Evolutionary conservation across 495 filamentous ascomycete genomes (phyloP).

Genomic region (Achaetomiella virescens): DNA sequence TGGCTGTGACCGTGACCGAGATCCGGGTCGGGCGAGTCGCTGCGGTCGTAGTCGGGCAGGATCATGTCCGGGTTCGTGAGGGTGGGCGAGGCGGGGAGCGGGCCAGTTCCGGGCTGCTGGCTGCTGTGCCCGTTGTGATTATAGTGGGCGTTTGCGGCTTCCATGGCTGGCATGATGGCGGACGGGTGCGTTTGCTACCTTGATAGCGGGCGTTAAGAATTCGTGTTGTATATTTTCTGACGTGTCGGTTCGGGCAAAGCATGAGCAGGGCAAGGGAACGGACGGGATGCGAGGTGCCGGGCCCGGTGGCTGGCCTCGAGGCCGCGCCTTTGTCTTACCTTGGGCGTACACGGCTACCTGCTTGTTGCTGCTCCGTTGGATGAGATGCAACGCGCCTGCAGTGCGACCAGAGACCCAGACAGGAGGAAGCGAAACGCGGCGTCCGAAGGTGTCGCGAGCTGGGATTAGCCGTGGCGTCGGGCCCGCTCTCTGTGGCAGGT

Average conservation of each 20-base stretch:
- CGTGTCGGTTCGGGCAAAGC: not conserved
- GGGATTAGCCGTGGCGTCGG: conserved; percentile 18
- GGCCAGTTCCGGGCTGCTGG: conserved; percentile 24
- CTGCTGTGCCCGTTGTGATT: conserved; percentile 29
- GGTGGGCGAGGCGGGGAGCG: conserved; percentile 63
- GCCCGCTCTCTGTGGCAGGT: not conserved
- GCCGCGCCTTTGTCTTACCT: not conserved
- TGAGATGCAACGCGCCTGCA: conserved; percentile 10
- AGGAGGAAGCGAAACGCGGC: conserved; percentile 14
- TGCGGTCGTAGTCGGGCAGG: conserved; percentile 59
- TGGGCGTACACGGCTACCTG: conserved; percentile 5
- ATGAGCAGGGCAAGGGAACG: not conserved
- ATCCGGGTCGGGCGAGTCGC: conserved; percentile 39
- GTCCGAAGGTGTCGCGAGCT: conserved; percentile 3
- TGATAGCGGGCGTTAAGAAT: not conserved
- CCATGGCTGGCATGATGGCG: conserved; percentile 30
- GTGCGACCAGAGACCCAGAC: conserved; percentile 16
- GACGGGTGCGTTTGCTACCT: not conserved
- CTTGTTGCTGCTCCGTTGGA: conserved; percentile 5
- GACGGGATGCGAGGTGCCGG: not conserved
- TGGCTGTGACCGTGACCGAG: conserved; percentile 28
- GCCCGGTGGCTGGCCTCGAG: conserved; percentile 3
- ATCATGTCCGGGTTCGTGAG: conserved; percentile 95
- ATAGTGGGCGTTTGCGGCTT: conserved; percentile 27
- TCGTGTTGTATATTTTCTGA: not conserved